These are phyloP conservation scores for Chaetomidium leptoderma DNA, from an alignment of 495 filamentous ascomycete genomes.

Conservation along the genomic window DNA sequence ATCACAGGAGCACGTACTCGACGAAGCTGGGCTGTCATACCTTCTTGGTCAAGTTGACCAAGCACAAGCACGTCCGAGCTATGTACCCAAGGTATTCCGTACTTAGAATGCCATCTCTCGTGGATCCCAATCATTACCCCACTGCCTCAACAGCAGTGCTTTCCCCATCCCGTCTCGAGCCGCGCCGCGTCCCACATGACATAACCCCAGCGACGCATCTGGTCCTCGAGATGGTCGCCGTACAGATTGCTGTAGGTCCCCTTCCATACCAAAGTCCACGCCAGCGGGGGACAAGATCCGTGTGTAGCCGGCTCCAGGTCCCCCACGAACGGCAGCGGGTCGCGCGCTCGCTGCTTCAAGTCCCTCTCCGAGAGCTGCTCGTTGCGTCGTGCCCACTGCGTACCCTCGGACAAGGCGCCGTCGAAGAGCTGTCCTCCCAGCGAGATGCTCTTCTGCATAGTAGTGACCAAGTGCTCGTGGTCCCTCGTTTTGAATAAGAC, in stretches of 20 bases:
- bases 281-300: not conserved
- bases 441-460: not conserved
- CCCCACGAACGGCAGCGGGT: not conserved
- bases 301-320: not conserved
- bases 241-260: not conserved
- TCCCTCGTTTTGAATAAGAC: not conserved
- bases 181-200: conserved; percentile 9
- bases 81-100: too few relatives aligned
- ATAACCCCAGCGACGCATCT: not conserved
- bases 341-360: not conserved
- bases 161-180: not conserved
- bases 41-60: not conserved
- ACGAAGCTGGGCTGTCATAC: too few relatives aligned
- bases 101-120: too few relatives aligned
- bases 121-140: too few relatives aligned
- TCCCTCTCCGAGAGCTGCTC: not conserved
- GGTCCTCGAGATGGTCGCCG: not conserved
- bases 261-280: conserved; percentile 2
- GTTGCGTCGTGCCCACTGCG: not conserved
- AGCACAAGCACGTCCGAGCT: not conserved
- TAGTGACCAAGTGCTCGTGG: conserved; percentile 1
- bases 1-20: too few relatives aligned
- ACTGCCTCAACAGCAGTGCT: too few relatives aligned
- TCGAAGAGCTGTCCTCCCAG: not conserved
- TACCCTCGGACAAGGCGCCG: not conserved